phyloP scores from a whole-genome alignment of 2,329 filamentous ascomycete species.

The Aspergillus aculeatus region DNA sequence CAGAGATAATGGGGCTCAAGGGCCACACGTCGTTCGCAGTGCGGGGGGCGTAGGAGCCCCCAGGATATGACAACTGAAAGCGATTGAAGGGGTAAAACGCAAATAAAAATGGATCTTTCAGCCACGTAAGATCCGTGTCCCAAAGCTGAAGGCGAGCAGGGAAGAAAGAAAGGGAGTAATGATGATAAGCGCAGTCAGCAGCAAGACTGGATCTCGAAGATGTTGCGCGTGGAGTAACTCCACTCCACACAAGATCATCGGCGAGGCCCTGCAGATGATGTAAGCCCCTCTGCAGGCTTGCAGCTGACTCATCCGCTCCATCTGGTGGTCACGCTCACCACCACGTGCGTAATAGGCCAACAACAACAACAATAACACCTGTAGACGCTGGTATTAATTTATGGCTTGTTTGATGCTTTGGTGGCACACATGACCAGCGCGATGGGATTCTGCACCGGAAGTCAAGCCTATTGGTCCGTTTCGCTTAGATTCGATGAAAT shows the following conservation, averaged over 20 bases:
- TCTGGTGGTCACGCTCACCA: not conserved
- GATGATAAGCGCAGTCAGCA: conserved; percentile 1
- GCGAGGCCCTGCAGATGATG: conserved; percentile 7
- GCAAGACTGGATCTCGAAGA: not conserved
- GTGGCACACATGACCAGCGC: not conserved
- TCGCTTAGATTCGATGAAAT: not conserved
- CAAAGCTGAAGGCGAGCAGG: not conserved
- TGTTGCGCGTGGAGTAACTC: not conserved
- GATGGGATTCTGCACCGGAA: not conserved
- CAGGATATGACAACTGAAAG: conserved; percentile 1
- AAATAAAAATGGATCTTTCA: not conserved
- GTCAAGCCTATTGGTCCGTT: not conserved
- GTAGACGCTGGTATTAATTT: no score
- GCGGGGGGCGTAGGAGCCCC: conserved; percentile 10
- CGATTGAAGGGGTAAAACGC: not conserved
- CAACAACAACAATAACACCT: not conserved
- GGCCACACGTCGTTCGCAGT: conserved; percentile 5
- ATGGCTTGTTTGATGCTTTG: not conserved
- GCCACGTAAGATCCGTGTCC: not conserved
- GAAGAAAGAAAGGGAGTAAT: not conserved
- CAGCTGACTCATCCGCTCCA: conserved; percentile 4
- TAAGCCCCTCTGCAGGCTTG: conserved; percentile 2
- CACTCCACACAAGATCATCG: not conserved
- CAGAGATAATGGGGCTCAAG: conserved; percentile 3
- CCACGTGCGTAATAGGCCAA: not conserved